A percentile compares a stretch with the other conserved stretches of the same genome.
phyloP scores from a whole-genome alignment of 805 yeast genomes.

The Priceomyces fermenticarens region DNA sequence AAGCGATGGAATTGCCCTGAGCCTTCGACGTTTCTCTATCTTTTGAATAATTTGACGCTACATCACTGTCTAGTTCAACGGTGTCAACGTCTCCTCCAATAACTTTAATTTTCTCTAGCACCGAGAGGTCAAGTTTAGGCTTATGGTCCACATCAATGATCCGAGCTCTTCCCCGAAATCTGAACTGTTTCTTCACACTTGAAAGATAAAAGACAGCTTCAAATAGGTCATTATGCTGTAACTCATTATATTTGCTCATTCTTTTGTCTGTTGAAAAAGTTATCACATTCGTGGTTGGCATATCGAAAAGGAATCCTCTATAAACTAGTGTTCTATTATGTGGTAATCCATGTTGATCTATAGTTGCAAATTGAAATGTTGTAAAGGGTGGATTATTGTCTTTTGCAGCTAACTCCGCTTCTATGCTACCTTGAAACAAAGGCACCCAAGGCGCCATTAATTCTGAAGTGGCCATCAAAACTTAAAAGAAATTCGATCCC shows the following conservation, averaged over 20 bases:
- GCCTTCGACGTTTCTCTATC: background rate
- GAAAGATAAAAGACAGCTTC: conserved; percentile 75
- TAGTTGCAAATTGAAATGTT: conserved; percentile 67
- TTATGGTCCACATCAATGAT: conserved; percentile 29
- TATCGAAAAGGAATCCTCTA: conserved; percentile 74
- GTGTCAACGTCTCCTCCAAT: background rate
- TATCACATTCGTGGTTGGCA: conserved; percentile 61
- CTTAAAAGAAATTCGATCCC: no score
- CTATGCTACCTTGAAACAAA: conserved; percentile 51
- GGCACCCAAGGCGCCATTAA: conserved; percentile 77
- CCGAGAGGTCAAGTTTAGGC: conserved; percentile 31
- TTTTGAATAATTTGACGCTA: no score
- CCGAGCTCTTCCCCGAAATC: conserved; percentile 67
- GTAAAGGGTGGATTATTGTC: conserved; percentile 44
- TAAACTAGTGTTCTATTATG: conserved; percentile 66
- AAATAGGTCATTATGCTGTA: conserved; percentile 49
- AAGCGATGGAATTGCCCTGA: background rate
- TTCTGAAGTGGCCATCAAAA: conserved; percentile 24
- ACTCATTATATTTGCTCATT: conserved; percentile 58
- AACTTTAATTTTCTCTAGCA: conserved; percentile 8
- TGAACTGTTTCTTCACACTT: conserved; percentile 60
- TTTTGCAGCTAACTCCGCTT: conserved; percentile 35
- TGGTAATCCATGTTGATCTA: conserved; percentile 54
- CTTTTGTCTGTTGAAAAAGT: conserved; percentile 72
- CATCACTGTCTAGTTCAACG: no score